Percentiles rank a stretch among this genome's conserved stretches.
Conservation (phyloP, 192 early-diverging fungal genomes). For the Coemansia sp. region DNA sequence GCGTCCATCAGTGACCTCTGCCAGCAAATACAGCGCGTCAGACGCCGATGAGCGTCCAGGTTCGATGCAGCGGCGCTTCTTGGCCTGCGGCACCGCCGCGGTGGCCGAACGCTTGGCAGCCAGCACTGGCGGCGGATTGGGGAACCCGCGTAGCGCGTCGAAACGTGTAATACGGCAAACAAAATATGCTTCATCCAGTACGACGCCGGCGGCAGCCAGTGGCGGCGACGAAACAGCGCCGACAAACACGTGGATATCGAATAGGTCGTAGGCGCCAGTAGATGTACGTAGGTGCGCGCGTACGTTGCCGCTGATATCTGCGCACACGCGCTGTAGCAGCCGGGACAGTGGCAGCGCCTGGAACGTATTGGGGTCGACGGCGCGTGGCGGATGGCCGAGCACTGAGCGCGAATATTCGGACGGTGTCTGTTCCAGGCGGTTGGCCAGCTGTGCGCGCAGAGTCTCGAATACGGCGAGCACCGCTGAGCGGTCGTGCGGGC, state of each 20-base stretch:
- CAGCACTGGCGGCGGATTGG: constrained; percentile 7
- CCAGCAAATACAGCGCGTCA: constrained; percentile 39
- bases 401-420: constrained; percentile 22
- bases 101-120: not conserved
- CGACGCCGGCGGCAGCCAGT: not conserved
- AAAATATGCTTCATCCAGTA: constrained; percentile 31
- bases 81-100: not conserved
- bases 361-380: constrained; percentile 43
- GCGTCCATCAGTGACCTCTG: constrained; percentile 25
- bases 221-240: constrained; percentile 23
- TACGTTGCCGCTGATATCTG: constrained; percentile 15
- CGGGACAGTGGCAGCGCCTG: constrained; percentile 41
- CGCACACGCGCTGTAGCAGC: constrained; percentile 34
- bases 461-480: constrained; percentile 20
- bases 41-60: not conserved
- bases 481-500: constrained; percentile 25
- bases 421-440: constrained; percentile 14
- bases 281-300: constrained; percentile 46
- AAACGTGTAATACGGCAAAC: constrained; percentile 40
- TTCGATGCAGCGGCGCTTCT: constrained; percentile 17
- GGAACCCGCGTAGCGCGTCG: constrained; percentile 23
- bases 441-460: constrained; percentile 15
- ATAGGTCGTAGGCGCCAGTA: constrained; percentile 28
- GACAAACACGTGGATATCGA: constrained; percentile 39
- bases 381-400: constrained; percentile 20